These are phyloP conservation scores for Lachancea sp. DNA, from an alignment of 805 yeast species.

Conservation along the genomic window DNA sequence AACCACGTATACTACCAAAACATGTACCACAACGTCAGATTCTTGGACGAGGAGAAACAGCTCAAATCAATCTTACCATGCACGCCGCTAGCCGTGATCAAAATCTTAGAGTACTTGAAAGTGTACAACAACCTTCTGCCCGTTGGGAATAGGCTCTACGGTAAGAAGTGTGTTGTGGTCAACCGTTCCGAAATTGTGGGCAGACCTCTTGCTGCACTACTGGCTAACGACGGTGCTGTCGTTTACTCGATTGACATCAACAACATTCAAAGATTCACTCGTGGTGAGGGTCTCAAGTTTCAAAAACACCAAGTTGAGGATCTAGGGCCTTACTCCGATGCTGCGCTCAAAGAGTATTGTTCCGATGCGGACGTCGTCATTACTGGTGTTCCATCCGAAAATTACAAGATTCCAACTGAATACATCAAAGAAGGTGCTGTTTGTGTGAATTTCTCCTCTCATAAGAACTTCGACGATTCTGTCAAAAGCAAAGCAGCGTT, in stretches of 20 bases:
- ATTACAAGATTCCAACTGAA: slow-evolving; percentile 81
- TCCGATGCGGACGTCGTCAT: slow-evolving; percentile 81
- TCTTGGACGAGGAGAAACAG: slow-evolving; percentile 55
- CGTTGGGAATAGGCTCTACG: slow-evolving; percentile 88
- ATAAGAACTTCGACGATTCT: slow-evolving; percentile 77
- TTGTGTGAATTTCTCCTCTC: slow-evolving; percentile 82
- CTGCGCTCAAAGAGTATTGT: slow-evolving; percentile 54
- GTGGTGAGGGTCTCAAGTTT: slow-evolving; percentile 84
- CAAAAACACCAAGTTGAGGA: slow-evolving; percentile 77
- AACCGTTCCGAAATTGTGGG: slow-evolving; percentile 97
- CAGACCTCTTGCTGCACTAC: slow-evolving; percentile 88
- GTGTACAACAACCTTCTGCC: slow-evolving; percentile 76
- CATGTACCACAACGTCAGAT: slow-evolving; percentile 89
- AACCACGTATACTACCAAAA: slow-evolving; percentile 88
- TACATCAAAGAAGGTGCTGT: slow-evolving; percentile 81
- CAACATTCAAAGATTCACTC: slow-evolving; percentile 82
- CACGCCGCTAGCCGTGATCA: slow-evolving; percentile 92
- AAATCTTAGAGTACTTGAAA: slow-evolving; percentile 83
- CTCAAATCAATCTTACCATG: slow-evolving; percentile 90
- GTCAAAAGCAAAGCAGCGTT: slow-evolving; percentile 82
- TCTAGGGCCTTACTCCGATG: slow-evolving; percentile 36
- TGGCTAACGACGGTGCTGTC: slow-evolving; percentile 96
- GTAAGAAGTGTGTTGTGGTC: slow-evolving; percentile 84
- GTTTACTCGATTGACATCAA: slow-evolving; percentile 88
- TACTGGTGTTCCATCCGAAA: slow-evolving; percentile 87